Evolutionary conservation across 345 rosid species (phyloP).

Genomic region (Brassica rapa): DNA sequence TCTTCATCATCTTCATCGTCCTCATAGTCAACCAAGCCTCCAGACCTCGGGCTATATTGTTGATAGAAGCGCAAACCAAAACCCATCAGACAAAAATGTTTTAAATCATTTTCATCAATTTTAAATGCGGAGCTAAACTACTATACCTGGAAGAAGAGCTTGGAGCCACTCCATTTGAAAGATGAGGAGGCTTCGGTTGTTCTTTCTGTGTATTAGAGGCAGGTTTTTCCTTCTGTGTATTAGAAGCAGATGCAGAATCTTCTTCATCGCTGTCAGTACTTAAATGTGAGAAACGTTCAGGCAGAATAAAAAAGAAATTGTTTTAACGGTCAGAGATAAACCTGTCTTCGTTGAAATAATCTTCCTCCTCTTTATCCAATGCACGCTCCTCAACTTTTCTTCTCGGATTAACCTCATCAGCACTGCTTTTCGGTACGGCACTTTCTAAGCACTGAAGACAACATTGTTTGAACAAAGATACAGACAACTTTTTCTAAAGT

Average conservation of each 20-base stretch:
- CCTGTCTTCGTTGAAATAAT: conserved; percentile 98
- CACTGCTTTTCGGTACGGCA: conserved; percentile 54
- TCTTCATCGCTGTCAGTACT: conserved; percentile 80
- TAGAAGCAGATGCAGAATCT: conserved; percentile 80
- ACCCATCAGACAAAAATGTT: conserved; percentile 8
- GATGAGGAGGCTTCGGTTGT: conserved; percentile 53
- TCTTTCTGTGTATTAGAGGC: conserved; percentile 53
- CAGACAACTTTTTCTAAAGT: neutral
- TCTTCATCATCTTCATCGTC: conserved; percentile 98
- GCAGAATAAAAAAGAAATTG: neutral
- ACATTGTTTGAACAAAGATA: conserved; percentile 19
- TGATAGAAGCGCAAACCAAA: neutral
- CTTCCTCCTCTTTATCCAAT: conserved; percentile 97
- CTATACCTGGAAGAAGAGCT: conserved; percentile 63
- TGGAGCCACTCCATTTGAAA: conserved; percentile 74
- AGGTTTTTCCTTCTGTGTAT: conserved; percentile 50
- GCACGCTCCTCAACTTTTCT: conserved; percentile 84
- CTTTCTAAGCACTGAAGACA: conserved; percentile 77
- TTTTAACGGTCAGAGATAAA: conserved; percentile 27
- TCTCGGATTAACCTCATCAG: conserved; percentile 58
- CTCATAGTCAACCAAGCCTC: conserved; percentile 93
- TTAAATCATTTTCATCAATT: conserved; percentile 1
- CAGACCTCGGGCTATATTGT: conserved; percentile 59
- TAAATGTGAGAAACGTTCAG: conserved; percentile 25
- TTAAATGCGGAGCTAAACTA: conserved; percentile 21